phyloP scores from a whole-genome alignment of 306 rosid species.

The Astragalus membranaceus region DNA sequence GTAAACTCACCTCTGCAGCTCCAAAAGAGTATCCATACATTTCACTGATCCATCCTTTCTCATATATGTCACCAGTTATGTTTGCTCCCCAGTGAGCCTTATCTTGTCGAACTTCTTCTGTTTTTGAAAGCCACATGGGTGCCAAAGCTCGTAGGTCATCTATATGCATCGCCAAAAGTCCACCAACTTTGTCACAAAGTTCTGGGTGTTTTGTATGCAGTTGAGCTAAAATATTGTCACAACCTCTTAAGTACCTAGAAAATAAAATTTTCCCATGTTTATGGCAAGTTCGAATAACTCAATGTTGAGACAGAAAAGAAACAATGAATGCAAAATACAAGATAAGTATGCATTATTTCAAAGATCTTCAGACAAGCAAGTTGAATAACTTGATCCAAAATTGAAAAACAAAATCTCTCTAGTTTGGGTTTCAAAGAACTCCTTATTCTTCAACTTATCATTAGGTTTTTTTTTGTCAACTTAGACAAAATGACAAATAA shows the following conservation, averaged over 20 bases:
- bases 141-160: constrained; percentile 81
- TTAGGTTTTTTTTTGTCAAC: no score
- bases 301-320: background rate
- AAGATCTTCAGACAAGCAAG: constrained; percentile 6
- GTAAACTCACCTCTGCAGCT: constrained; percentile 93
- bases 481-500: no score
- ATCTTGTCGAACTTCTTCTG: constrained; percentile 88
- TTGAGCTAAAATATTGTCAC: constrained; percentile 70
- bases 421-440: background rate
- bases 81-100: constrained; percentile 79
- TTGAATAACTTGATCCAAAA: background rate
- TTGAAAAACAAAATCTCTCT: background rate
- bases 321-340: background rate
- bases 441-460: background rate
- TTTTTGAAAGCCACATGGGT: constrained; percentile 92
- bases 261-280: constrained; percentile 9
- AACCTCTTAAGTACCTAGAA: constrained; percentile 74
- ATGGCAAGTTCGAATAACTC: background rate
- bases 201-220: constrained; percentile 81
- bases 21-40: constrained; percentile 96
- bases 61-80: constrained; percentile 83
- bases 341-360: background rate
- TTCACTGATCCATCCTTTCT: constrained; percentile 92
- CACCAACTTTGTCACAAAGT: constrained; percentile 86
- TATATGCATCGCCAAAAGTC: constrained; percentile 88